phyloP scores from a whole-genome alignment of 306 rosid species.

The Prunus persica region Prunus_persica_NCBIv2 NC_034013.1:740501-741000 shows the following conservation, averaged over 20 bases:
- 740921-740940: conserved; percentile 65
- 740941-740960: conserved; percentile 80
- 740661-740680: too few species aligned
- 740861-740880: conserved; percentile 37
- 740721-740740: background rate
- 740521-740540: too few species aligned
- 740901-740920: conserved; percentile 81
- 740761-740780: background rate
- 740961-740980: conserved; percentile 74
- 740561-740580: too few species aligned
- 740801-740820: background rate
- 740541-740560: too few species aligned
- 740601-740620: too few species aligned
- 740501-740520: too few species aligned
- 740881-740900: conserved; percentile 85
- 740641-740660: too few species aligned
- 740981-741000: conserved; percentile 56
- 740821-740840: conserved; percentile 9
- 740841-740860: conserved; percentile 70
- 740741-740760: background rate
- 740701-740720: background rate
- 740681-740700: too few species aligned
- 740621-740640: too few species aligned
- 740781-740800: background rate
- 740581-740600: too few species aligned